phyloP scores from a whole-genome alignment of 768 basidiomycete species.

The Leccinum arenicola region DNA sequence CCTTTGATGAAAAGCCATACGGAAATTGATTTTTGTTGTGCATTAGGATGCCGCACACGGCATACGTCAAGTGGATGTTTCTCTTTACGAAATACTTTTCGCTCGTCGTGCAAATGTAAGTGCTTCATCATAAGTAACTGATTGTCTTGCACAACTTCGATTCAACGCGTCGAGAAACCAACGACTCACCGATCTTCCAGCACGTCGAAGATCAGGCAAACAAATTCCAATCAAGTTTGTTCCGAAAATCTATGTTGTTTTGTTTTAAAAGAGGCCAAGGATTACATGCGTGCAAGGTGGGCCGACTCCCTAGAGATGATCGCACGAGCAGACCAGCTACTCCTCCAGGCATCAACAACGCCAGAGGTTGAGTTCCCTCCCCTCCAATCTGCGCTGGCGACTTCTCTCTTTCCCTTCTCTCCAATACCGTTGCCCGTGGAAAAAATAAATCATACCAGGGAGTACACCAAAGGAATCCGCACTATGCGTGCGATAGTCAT shows the following conservation, averaged over 20 bases:
- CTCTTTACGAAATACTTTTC: constrained; percentile 22
- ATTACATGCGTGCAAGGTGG: not conserved
- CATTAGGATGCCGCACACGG: constrained; percentile 14
- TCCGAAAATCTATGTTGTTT: not conserved
- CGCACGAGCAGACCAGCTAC: not conserved
- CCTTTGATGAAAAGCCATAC: not conserved
- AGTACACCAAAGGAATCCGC: constrained; percentile 19
- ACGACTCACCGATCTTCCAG: not conserved
- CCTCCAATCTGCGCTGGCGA: not conserved
- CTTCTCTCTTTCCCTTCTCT: not conserved
- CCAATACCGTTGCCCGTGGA: constrained; percentile 17
- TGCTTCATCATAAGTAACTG: no score
- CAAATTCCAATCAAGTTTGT: not conserved
- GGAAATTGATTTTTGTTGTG: not conserved
- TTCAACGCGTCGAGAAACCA: not conserved
- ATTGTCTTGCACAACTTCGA: not conserved
- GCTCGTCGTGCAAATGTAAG: constrained; percentile 18
- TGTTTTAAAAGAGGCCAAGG: not conserved
- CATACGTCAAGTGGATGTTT: constrained; percentile 27
- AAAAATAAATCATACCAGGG: constrained; percentile 11
- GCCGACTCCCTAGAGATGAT: not conserved
- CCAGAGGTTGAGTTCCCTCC: not conserved
- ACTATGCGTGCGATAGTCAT: constrained; percentile 31
- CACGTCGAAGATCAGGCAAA: not conserved
- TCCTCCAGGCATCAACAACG: not conserved